Percentiles rank a stretch among this genome's conserved stretches.
Conservation (phyloP, 495 filamentous ascomycete genomes). For the Neohortaea acidophila region DNA sequence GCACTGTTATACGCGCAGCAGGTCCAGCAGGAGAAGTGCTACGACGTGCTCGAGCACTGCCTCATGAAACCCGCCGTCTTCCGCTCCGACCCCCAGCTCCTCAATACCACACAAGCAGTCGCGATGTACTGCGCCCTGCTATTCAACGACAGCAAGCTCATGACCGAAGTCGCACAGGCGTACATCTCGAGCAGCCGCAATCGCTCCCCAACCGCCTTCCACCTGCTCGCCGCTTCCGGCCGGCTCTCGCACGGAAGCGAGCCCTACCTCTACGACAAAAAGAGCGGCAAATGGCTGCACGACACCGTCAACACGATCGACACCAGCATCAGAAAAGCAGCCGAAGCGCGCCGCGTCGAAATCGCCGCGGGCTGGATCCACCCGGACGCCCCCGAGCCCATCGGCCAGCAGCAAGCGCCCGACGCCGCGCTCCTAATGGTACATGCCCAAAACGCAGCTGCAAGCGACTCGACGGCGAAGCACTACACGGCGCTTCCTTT, state of each 20-base stretch:
- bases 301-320: too few relatives aligned
- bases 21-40: slow-evolving; percentile 48
- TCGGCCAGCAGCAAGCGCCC: slow-evolving; percentile 30
- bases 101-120: slow-evolving; percentile 40
- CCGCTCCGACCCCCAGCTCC: slow-evolving; percentile 46
- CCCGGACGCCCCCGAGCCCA: slow-evolving; percentile 18
- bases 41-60: slow-evolving; percentile 58
- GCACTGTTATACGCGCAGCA: slow-evolving; percentile 53
- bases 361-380: too few relatives aligned
- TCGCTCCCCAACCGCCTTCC: slow-evolving; percentile 70
- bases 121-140: slow-evolving; percentile 75
- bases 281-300: slow-evolving; percentile 79
- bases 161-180: slow-evolving; percentile 52
- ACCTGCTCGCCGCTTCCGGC: slow-evolving; percentile 58
- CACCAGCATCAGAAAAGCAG: too few relatives aligned
- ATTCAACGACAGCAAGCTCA: slow-evolving; percentile 62
- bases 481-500: slow-evolving; percentile 76
- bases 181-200: slow-evolving; percentile 67
- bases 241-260: slow-evolving; percentile 42
- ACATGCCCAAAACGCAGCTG: slow-evolving; percentile 84
- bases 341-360: too few relatives aligned
- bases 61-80: slow-evolving; percentile 59
- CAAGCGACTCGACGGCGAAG: slow-evolving; percentile 46
- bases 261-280: slow-evolving; percentile 41
- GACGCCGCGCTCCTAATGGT: slow-evolving; percentile 68